Base-by-base conservation (phyloP, 2,329 filamentous ascomycete species). In the Macrophomina pseudophaseolina region DNA sequence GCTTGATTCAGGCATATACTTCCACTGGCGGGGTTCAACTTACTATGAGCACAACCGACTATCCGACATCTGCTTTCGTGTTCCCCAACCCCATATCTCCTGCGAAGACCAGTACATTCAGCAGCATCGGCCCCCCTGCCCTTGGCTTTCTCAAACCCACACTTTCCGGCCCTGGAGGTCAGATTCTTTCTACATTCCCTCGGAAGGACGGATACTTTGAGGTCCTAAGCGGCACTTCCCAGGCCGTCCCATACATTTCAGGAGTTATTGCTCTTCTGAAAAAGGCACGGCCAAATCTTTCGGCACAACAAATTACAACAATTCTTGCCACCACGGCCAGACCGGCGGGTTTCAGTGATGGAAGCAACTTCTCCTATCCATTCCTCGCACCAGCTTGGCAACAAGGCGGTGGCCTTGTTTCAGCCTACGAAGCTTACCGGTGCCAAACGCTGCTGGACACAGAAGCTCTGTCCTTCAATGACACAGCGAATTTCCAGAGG, bases 361-460 rank as follows among this genome's bases (percentile, higher is more conserved):
- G 56, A 28, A 18, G 23, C 9, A 60, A 48, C 8, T 30, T 23
- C 7, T n/a, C 28, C 1, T 60, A 46, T 18, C 23, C 42, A 9
- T 60, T 60, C 11, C n/a, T 48, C 14, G 56, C 56, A 12, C 56
- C 56, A 16, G 56, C 44, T 0, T 60, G 56, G 56, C 56, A 60
- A 23, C 56, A 60, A 12, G 56, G 56, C 9, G 56, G 56, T 6
- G 56, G 56, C 28, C 40, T 60, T 6, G 56, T 60, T 16, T 30
- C 42, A n/a, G 56, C 56, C 0, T 32, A 33, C 5, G 28, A 33
- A 16, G 56, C 56, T 5, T 38, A 48, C 16, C 12, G 12, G 12
- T 46, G 40, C 12, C 28, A 32, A 18, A 60, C 56, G 2, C 30
- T 60, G 3, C 16, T 60, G 1, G 56, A 60, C 14, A 35, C 4